Base-by-base conservation (phyloP, 2,329 filamentous ascomycete species). In the Ceratocystis diversiconidia region DNA sequence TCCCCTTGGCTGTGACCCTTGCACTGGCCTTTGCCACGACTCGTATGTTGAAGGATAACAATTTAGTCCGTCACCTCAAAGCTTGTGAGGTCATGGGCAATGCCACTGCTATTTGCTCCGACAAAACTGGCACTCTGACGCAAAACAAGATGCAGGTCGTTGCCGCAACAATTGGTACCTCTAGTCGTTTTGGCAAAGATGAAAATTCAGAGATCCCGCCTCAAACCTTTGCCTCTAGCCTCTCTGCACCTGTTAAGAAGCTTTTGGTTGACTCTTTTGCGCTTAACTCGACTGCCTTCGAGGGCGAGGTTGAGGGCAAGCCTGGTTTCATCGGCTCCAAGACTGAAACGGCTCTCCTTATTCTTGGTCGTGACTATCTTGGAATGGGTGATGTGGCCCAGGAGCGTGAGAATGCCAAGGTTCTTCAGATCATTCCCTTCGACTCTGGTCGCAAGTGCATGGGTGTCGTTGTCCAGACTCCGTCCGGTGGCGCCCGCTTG, bases 51-150 rank as follows among this genome's bases (percentile, higher is more conserved):
- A 87, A 83, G 70, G 87, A 90, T 73, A 88, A 88, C 75, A 90
- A 90, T 70, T 76, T 91, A 67, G 87, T 90, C 57, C 84, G 88
- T 44, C 85, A 90, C 66, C 79, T 91, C 66, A 87, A 88, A 71
- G 86, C 88, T 25, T 90, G 88, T 71, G 88, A 90, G 73, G 89
- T 89, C 59, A 90, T 90, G 87, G 88, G 88, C 63, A 90, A 89
- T 71, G 87, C 87, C 5, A 88, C 86, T 0, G 84, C 82, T 0
- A 86, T 87, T 62, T 87, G 84, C 74, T 86, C 83, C 0, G 84
- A 87, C 75, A 87, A 87, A 74, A 87, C 84, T 0, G 84, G 84
- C 60, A 87, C 84, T 4, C 74, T 87, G 62, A 87, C 84, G 0
- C 84, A 86, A 71, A 86, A 86, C 72, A 85, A 85, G 73, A 87